Conservation (phyloP, 495 filamentous ascomycete species). For the Podospora appendiculata region DNA sequence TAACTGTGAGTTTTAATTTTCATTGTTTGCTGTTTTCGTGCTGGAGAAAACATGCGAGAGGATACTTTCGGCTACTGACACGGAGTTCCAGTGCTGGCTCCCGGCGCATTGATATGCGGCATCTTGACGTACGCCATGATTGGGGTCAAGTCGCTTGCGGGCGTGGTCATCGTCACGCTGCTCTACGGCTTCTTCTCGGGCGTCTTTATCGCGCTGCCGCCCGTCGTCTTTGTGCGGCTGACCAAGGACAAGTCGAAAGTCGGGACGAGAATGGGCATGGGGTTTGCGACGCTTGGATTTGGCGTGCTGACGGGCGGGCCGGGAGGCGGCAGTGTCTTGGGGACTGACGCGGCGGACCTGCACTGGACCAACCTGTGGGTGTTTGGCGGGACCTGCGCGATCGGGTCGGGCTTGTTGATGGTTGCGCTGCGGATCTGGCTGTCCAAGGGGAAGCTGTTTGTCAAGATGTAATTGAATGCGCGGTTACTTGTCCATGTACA, state of each 20-base stretch:
- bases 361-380: constrained; percentile 27
- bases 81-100: constrained; percentile 13
- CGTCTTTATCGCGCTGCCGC: constrained; percentile 55
- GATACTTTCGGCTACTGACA: not conserved
- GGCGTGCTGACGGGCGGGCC: constrained; percentile 25
- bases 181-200: constrained; percentile 31
- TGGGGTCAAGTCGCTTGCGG: constrained; percentile 6
- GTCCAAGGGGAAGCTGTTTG: constrained; percentile 6
- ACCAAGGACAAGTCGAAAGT: constrained; percentile 55
- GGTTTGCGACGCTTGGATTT: constrained; percentile 36
- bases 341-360: constrained; percentile 6
- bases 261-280: constrained; percentile 67
- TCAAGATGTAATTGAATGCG: constrained; percentile 6
- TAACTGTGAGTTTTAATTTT: constrained; percentile 10
- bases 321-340: constrained; percentile 23
- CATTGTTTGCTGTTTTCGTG: no score
- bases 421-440: constrained; percentile 4
- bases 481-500: no score
- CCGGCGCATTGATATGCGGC: constrained; percentile 14
- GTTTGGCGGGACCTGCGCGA: constrained; percentile 8
- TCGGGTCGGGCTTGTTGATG: constrained; percentile 3
- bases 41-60: not conserved
- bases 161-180: constrained; percentile 21
- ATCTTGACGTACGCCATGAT: constrained; percentile 9
- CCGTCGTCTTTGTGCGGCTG: constrained; percentile 55